Evolutionary conservation across 1,284 basidiomycete species (phyloP), one percentile per base, ranked within the genome.

Genomic region (Sporisorium graminicola): DNA sequence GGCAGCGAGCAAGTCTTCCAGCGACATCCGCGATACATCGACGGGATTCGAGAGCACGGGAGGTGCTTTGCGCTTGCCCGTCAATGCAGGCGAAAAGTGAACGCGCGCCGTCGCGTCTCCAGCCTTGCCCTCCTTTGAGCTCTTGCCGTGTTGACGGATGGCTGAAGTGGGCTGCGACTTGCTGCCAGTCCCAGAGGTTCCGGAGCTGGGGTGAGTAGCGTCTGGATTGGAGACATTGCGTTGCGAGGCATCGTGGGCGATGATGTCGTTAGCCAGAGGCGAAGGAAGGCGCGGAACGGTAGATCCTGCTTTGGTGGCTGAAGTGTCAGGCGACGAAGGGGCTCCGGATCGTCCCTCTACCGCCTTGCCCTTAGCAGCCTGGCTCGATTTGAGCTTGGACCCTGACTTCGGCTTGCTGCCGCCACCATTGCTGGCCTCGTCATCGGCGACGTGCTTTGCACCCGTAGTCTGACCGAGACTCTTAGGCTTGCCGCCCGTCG

Each of bases 1-100:
- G 4, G 88, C 86, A 3, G 83, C 73, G 3, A 88, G 74, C 9
- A 88, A 81, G 63, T 87, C 86, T 56, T 88, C 87, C 40, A 88
- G 78, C 14, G 86, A 80, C 56, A 88, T 82, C 52, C 87, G 86
- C 12, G 85, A 85, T 12, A 86, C 82, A 44, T 86, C 85, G n/a
- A 70, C 79, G 5, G 82, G 78, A 44, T 86, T 74, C 5, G 81
- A 77, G 18, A 86, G 65, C 29, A 78, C 68, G 7, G 74, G 67
- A n/a, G 64, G 60, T 6, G 78, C 74, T 42, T 80, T 81, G 44
- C 80, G 78, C 64, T 84, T 82, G 51, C 74, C 84, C 0, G 86
- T 86, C 51, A 86, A 65, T 5, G 85, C 85, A 5, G 84, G 84
- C 33, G 84, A 81, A 26, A 77, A 77, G 63, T 77, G 75, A 16